These are phyloP conservation scores for Fusarium sp. DNA, from an alignment of 2,329 filamentous ascomycete genomes.

Conservation along the genomic window DNA sequence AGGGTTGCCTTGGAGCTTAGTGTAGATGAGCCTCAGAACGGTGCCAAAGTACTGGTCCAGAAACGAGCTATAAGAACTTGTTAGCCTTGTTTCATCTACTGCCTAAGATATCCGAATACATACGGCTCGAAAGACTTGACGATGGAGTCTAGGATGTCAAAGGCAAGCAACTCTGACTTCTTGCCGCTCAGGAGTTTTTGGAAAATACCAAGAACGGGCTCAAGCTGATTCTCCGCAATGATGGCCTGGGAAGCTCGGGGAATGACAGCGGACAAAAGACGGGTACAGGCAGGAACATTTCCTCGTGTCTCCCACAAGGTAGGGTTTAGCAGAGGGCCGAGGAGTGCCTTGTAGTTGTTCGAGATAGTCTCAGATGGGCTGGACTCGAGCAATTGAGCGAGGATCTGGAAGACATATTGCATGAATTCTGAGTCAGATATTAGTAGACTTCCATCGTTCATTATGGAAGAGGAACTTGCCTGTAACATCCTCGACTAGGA, in stretches of 20 bases:
- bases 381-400: slow-evolving; percentile 90
- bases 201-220: slow-evolving; percentile 94
- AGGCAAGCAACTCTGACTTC: slow-evolving; percentile 87
- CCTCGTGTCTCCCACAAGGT: slow-evolving; percentile 91
- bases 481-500: slow-evolving; percentile 86
- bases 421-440: slow-evolving; percentile 80
- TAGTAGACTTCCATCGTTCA: slow-evolving; percentile 42
- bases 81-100: slow-evolving; percentile 41
- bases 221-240: slow-evolving; percentile 83
- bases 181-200: slow-evolving; percentile 89
- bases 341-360: slow-evolving; percentile 83
- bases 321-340: slow-evolving; percentile 85
- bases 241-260: slow-evolving; percentile 83
- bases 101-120: slow-evolving; percentile 53
- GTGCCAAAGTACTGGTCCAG: slow-evolving; percentile 84
- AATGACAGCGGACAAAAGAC: slow-evolving; percentile 88
- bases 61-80: slow-evolving; percentile 62
- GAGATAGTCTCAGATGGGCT: slow-evolving; percentile 86
- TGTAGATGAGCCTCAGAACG: slow-evolving; percentile 87
- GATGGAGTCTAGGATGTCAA: slow-evolving; percentile 90
- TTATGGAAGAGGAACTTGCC: slow-evolving; percentile 62
- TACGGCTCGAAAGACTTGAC: slow-evolving; percentile 81
- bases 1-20: slow-evolving; percentile 76
- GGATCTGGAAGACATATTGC: slow-evolving; percentile 96
- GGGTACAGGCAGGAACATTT: slow-evolving; percentile 91